A percentile compares a stretch with the other conserved stretches of the same genome.
These are phyloP conservation scores for Lipomyces spencermartinsiae DNA, from an alignment of 805 yeast genomes.

Conservation along the genomic window DNA sequence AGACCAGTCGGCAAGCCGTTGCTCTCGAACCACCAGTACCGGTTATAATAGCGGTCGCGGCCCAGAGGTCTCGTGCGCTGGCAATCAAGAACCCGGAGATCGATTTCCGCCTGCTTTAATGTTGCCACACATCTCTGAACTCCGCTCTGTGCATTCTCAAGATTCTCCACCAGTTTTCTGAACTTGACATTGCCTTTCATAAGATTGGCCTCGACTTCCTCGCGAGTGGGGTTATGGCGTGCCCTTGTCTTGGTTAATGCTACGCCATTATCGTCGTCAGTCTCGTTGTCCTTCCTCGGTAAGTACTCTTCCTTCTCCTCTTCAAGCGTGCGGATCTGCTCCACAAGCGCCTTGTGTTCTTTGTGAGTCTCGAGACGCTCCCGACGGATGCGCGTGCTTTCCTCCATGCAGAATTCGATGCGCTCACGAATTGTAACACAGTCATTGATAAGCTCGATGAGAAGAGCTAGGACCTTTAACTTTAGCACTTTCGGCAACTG, in stretches of 20 bases:
- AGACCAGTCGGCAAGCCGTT: slow-evolving; percentile 62
- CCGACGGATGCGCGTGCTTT: slow-evolving; percentile 65
- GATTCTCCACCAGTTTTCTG: slow-evolving; percentile 42
- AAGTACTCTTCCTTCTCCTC: slow-evolving; percentile 41
- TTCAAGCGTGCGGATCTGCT: slow-evolving; percentile 56
- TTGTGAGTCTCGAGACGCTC: slow-evolving; percentile 69
- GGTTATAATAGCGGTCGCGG: slow-evolving; percentile 78
- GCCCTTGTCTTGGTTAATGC: neutral
- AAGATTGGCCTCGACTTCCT: slow-evolving; percentile 35
- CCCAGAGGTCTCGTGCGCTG: slow-evolving; percentile 82
- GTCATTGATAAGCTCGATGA: slow-evolving; percentile 66
- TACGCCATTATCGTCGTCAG: slow-evolving; percentile 27
- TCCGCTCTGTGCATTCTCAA: slow-evolving; percentile 42
- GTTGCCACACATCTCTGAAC: slow-evolving; percentile 57
- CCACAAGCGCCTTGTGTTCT: slow-evolving; percentile 62
- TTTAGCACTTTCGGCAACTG: slow-evolving; percentile 60
- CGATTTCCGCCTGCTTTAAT: slow-evolving; percentile 62
- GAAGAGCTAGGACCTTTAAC: slow-evolving; percentile 62
- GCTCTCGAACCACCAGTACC: slow-evolving; percentile 95
- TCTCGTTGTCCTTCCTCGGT: slow-evolving; percentile 6
- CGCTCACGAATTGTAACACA: slow-evolving; percentile 64
- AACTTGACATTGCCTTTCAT: slow-evolving; percentile 50
- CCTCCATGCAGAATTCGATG: slow-evolving; percentile 73
- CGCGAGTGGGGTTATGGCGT: slow-evolving; percentile 43
- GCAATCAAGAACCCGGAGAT: slow-evolving; percentile 61